Evolutionary conservation across 805 yeast genomes (phyloP).

Genomic region (Candida chauliodis): DNA sequence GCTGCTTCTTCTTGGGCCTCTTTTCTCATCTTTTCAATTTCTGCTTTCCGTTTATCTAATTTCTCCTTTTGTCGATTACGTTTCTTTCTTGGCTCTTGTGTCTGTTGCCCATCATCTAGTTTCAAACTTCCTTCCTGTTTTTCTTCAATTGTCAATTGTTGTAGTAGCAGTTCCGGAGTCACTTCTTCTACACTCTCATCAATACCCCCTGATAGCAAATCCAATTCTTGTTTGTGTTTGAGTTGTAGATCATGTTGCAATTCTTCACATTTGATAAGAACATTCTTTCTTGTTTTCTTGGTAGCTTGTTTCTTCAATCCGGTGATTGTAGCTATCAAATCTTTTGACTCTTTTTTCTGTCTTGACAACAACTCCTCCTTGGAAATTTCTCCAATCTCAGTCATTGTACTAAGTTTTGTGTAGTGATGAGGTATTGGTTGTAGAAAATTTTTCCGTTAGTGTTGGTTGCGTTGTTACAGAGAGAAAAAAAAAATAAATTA

Average conservation of each 20-base stretch:
- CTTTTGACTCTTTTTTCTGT: slow-evolving; percentile 68
- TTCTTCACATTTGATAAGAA: slow-evolving; percentile 54
- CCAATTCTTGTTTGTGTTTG: slow-evolving; percentile 54
- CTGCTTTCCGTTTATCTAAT: slow-evolving; percentile 71
- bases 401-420: background rate
- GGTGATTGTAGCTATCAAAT: slow-evolving; percentile 63
- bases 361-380: slow-evolving; percentile 50
- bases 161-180: slow-evolving; percentile 66
- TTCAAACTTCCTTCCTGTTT: no score
- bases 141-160: slow-evolving; percentile 36
- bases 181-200: slow-evolving; percentile 40
- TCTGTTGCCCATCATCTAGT: background rate
- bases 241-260: slow-evolving; percentile 54
- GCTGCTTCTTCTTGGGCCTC: slow-evolving; percentile 74
- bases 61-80: slow-evolving; percentile 85
- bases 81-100: slow-evolving; percentile 23
- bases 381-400: background rate
- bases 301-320: slow-evolving; percentile 81
- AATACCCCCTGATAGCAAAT: slow-evolving; percentile 1
- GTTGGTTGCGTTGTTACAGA: no score
- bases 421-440: slow-evolving; percentile 4
- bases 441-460: no score
- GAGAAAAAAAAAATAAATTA: no score
- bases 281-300: slow-evolving; percentile 70
- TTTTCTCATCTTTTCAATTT: slow-evolving; percentile 54